Percentiles rank a stretch among this genome's conserved stretches.
Conservation (phyloP, 2,329 filamentous ascomycete genomes). For the Calonectria naviculata region DNA sequence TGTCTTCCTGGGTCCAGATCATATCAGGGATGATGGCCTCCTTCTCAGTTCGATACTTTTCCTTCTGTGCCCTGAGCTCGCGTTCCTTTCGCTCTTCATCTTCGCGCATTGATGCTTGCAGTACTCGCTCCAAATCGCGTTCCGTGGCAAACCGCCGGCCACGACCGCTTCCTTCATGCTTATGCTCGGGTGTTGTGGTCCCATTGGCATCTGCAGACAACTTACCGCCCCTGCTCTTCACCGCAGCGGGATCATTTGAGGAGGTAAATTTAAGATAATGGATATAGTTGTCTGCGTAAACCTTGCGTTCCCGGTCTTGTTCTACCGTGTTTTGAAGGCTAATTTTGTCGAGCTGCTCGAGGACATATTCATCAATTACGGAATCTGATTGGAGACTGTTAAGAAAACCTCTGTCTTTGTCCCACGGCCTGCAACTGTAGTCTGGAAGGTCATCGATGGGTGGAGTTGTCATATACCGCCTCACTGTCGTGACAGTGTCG, state of each 20-base stretch:
- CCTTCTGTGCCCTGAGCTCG: slow-evolving; percentile 71
- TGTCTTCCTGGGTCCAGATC: slow-evolving; percentile 71
- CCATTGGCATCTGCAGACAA: slow-evolving; percentile 54
- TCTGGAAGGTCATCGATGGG: slow-evolving; percentile 65
- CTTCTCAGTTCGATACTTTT: slow-evolving; percentile 79
- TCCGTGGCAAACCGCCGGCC: slow-evolving; percentile 75
- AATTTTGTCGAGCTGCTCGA: slow-evolving; percentile 56
- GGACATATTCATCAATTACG: slow-evolving; percentile 57
- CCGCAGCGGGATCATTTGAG: slow-evolving; percentile 65
- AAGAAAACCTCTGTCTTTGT: slow-evolving; percentile 58
- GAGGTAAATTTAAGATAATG: slow-evolving; percentile 66
- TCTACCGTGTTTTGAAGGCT: slow-evolving; percentile 48
- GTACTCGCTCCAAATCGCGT: slow-evolving; percentile 76
- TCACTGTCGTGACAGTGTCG: slow-evolving; percentile 59
- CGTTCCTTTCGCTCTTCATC: slow-evolving; percentile 78
- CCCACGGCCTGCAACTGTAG: slow-evolving; percentile 59
- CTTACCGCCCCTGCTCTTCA: slow-evolving; percentile 64
- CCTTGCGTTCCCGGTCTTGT: slow-evolving; percentile 52
- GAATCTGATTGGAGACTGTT: slow-evolving; percentile 53
- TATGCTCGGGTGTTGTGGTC: slow-evolving; percentile 62
- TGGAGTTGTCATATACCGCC: slow-evolving; percentile 65
- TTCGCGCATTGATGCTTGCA: slow-evolving; percentile 77
- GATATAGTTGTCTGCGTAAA: slow-evolving; percentile 61
- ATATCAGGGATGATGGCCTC: slow-evolving; percentile 81
- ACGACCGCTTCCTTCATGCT: slow-evolving; percentile 65